phyloP scores from a whole-genome alignment of 495 filamentous ascomycete genomes.

The Xylaria palmicola region DNA sequence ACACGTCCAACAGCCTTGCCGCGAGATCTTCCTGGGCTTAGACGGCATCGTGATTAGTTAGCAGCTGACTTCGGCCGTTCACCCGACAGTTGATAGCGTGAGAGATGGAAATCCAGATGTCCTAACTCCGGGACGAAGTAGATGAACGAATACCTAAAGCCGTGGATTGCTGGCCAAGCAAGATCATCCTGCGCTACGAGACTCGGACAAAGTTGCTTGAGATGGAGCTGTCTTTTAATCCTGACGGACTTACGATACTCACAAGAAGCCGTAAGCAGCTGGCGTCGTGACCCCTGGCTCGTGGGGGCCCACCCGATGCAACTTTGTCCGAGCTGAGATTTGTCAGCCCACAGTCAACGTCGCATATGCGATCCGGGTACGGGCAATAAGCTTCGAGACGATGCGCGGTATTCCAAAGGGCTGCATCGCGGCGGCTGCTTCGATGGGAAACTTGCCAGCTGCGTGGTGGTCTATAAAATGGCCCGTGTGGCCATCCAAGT shows the following conservation, averaged over 20 bases:
- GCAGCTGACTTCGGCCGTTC: not conserved
- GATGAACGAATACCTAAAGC: not conserved
- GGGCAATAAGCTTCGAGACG: too few species aligned
- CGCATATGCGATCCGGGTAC: too few species aligned
- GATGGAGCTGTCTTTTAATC: not conserved
- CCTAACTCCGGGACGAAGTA: not conserved
- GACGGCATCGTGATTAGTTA: not conserved
- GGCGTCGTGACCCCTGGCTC: not conserved
- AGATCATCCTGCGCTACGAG: not conserved
- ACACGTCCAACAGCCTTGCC: constrained; percentile 29
- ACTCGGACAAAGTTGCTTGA: constrained; percentile 10
- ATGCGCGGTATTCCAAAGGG: not conserved
- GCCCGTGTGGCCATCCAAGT: not conserved
- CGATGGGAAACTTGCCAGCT: not conserved
- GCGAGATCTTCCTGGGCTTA: constrained; percentile 9
- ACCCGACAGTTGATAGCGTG: not conserved
- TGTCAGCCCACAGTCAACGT: not conserved
- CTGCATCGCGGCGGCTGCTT: not conserved
- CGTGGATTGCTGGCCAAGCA: not conserved
- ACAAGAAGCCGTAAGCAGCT: too few species aligned
- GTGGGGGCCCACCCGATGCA: constrained; percentile 18
- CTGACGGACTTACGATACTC: not conserved
- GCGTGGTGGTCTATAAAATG: constrained; percentile 2
- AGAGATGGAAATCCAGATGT: not conserved
- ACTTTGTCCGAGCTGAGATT: constrained; percentile 18